Conservation (phyloP, 2,329 filamentous ascomycete genomes). For the Seiridium cupressi region DNA sequence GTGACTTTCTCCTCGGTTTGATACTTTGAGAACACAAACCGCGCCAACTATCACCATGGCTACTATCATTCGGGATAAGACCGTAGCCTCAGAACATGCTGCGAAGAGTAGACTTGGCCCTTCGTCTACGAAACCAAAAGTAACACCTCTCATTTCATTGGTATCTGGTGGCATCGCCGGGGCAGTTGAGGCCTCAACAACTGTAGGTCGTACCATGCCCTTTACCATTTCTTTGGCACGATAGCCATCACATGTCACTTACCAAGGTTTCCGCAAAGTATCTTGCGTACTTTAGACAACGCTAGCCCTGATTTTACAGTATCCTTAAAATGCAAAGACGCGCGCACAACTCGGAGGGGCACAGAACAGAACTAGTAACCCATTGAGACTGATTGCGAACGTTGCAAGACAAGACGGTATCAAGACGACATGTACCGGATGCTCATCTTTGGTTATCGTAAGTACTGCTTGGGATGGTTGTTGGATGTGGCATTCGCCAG, state of each 20-base stretch:
- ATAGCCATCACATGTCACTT: neutral
- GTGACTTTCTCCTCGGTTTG: too few species aligned
- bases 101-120: neutral
- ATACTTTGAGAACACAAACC: too few species aligned
- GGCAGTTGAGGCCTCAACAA: neutral
- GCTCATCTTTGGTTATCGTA: neutral
- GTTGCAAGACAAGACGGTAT: neutral
- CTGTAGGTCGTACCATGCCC: neutral
- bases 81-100: neutral
- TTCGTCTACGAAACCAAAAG: neutral
- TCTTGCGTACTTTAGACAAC: too few species aligned
- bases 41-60: too few species aligned
- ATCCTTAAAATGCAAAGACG: neutral
- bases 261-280: too few species aligned
- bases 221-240: neutral
- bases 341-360: neutral
- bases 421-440: neutral
- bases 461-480: neutral
- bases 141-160: neutral
- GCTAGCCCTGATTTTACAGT: neutral
- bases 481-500: too few species aligned
- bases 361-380: constrained; percentile 47
- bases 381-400: constrained; percentile 42
- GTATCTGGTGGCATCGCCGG: neutral
- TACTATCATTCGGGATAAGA: neutral